Base-by-base conservation (phyloP, 2,329 filamentous ascomycete species). In the Colletotrichum liriopes region DNA sequence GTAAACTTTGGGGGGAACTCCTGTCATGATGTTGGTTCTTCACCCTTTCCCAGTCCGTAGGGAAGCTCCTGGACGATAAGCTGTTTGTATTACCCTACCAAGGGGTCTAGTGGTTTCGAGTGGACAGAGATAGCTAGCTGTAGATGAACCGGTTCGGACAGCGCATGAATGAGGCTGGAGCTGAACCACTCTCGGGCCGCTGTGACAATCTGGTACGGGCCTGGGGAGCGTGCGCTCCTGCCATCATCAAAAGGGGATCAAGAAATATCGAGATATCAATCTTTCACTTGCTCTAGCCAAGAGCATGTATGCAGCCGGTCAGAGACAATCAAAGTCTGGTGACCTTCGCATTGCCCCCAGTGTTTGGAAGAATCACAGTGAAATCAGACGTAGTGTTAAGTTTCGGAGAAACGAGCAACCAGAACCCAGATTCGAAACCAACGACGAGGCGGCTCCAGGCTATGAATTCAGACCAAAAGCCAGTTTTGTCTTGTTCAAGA, bases 161-260 rank as follows among this genome's bases (percentile, higher is more conserved):
- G 12, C 23, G 65, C 70, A 60, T 65, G 47, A 65, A 65, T 37
- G 52, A 60, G 59, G 59, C 65, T 62, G 47, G 39, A 35, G 54
- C 54, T 69, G 60, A 54, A 60, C 23, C 14, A 37, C 14, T 29
- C 49, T 18, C 5, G 9, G 20, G 9, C n/a, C 9, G 29, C 26
- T 32, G 39, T n/a, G 29, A 47, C 23, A 37, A 23, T 47, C 41
- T 35, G 3, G n/a, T 8, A 18, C 12, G 12, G 14, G 39, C 20
- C 7, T 20, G 12, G 11, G 35, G 18, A 39, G 35, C 20, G 7
- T 11, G 8, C 20, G 23, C 32, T 39, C 14, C n/a, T 26, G 49
- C 23, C 35, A 26, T 18, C 35, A 26, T 9, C 12, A 39, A 26
- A 23, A 39, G 2, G 35, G 20, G 20, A 39, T 39, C 35, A 6